Conservation (phyloP, 371 early-diverging fungal genomes). For the Mucor piriformis region DNA sequence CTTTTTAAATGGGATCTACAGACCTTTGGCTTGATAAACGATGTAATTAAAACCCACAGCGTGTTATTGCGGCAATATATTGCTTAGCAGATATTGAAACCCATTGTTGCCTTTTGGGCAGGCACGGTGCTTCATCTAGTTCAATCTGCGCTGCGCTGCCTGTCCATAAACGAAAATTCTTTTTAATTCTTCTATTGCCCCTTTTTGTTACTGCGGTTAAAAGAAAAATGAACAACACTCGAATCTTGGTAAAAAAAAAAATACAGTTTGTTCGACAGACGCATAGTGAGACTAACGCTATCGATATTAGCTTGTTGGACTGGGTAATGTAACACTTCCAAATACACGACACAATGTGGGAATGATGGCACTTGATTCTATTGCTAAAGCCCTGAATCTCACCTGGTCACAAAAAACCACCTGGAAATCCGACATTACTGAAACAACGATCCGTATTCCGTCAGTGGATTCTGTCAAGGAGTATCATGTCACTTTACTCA, state of each 20-base stretch:
- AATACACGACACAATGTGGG: conserved; percentile 78
- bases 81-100: too few relatives aligned
- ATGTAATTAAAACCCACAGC: too few relatives aligned
- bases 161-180: too few relatives aligned
- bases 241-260: conserved; percentile 13
- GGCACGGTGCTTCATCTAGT: too few relatives aligned
- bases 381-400: conserved; percentile 50
- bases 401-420: conserved; percentile 48
- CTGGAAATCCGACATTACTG: conserved; percentile 54
- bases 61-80: too few relatives aligned
- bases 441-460: conserved; percentile 22
- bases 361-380: conserved; percentile 69
- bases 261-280: too few relatives aligned
- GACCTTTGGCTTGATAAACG: too few relatives aligned
- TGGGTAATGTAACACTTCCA: conserved; percentile 70
- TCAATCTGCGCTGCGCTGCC: neutral
- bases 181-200: too few relatives aligned
- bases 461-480: conserved; percentile 22
- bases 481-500: conserved; percentile 58
- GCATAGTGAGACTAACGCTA: too few relatives aligned
- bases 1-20: too few relatives aligned
- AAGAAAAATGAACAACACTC: conserved; percentile 6
- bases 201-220: too few relatives aligned
- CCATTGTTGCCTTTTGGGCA: too few relatives aligned
- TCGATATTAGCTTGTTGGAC: conserved; percentile 67